Percentiles rank a stretch among this genome's conserved stretches.
These are phyloP conservation scores for Periconia digitata DNA, from an alignment of 2,329 filamentous ascomycete species.

Conservation along the genomic window DNA sequence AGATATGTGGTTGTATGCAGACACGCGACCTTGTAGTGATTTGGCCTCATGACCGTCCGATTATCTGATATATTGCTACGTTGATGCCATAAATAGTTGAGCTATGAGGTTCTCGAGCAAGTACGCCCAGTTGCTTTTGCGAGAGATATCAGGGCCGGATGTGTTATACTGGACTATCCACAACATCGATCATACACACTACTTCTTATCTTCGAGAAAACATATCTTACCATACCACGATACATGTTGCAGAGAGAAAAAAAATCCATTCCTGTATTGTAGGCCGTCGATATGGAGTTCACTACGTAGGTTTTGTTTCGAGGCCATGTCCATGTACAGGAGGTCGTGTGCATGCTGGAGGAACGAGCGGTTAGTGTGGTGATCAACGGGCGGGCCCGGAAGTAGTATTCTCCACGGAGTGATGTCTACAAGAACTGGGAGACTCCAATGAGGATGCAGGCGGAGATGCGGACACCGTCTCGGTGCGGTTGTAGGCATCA, in stretches of 20 bases:
- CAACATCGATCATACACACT: background rate
- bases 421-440: too few species aligned
- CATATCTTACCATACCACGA: background rate
- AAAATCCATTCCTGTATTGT: background rate
- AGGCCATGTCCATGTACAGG: background rate
- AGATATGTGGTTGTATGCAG: too few species aligned
- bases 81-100: background rate
- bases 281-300: background rate
- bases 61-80: background rate
- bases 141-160: background rate
- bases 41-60: too few species aligned
- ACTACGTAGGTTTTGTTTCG: background rate
- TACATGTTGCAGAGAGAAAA: background rate
- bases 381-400: too few species aligned
- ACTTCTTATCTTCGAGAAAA: background rate
- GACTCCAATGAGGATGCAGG: too few species aligned
- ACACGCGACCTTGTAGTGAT: background rate
- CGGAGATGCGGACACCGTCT: too few species aligned
- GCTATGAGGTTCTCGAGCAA: too few species aligned
- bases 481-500: too few species aligned
- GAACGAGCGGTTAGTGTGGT: too few species aligned
- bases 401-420: too few species aligned
- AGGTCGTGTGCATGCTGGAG: background rate
- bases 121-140: too few species aligned
- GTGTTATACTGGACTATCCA: background rate